These are phyloP conservation scores for Solanum habrochaites DNA, from an alignment of 257 asterid species.

Conservation along the genomic window DNA sequence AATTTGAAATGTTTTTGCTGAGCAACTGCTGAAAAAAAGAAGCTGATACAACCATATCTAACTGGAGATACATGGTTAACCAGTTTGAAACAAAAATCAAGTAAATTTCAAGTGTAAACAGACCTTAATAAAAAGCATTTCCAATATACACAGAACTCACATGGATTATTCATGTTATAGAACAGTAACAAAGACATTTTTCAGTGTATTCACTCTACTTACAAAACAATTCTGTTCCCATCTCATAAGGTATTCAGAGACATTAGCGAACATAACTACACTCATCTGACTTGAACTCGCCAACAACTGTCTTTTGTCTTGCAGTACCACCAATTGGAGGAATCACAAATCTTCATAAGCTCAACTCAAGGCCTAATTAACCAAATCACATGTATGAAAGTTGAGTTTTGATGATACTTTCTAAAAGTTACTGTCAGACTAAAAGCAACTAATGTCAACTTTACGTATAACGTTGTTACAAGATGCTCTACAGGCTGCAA, in stretches of 20 bases:
- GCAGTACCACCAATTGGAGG: neutral
- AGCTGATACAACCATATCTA: conserved; percentile 52
- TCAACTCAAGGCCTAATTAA: neutral
- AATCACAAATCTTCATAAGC: neutral
- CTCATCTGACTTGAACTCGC: neutral
- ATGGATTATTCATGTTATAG: neutral
- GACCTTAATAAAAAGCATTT: neutral
- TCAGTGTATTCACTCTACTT: neutral
- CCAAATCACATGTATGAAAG: neutral
- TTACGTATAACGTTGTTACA: neutral
- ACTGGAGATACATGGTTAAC: neutral
- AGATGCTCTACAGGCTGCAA: neutral
- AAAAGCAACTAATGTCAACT: neutral
- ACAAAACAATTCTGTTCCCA: neutral
- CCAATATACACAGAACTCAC: neutral
- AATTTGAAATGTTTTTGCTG: conserved; percentile 45
- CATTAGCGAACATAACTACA: neutral
- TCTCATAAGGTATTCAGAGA: neutral
- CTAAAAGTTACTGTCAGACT: neutral
- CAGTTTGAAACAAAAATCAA: neutral
- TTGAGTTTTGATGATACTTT: neutral
- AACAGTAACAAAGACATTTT: neutral
- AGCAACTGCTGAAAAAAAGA: conserved; percentile 41
- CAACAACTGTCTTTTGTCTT: neutral
- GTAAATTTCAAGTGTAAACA: neutral